Conservation (phyloP, 225 moss, liverwort and hornwort species). For the Marchantia paleacea region DNA sequence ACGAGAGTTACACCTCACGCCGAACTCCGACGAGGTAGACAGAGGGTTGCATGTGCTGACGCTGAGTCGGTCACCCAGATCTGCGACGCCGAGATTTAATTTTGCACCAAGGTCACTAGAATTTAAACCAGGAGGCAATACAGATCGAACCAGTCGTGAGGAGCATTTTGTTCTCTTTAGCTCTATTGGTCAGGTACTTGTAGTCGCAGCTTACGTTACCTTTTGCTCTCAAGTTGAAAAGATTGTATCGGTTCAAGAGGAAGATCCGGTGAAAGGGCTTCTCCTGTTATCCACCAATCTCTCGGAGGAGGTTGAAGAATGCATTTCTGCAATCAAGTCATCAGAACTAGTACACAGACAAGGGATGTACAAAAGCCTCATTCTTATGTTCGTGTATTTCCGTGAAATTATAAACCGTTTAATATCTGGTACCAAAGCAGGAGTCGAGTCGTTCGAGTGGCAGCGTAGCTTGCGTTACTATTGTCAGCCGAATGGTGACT, state of each 20-base stretch:
- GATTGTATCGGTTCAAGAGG: slow-evolving; percentile 17
- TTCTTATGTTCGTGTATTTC: slow-evolving; percentile 39
- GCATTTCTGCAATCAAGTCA: slow-evolving; percentile 33
- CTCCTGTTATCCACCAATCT: slow-evolving; percentile 24
- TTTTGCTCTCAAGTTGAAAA: slow-evolving; percentile 44
- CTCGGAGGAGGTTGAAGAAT: slow-evolving; percentile 36
- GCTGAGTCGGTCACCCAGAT: slow-evolving; percentile 9
- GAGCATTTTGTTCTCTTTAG: background rate
- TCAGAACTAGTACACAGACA: slow-evolving; percentile 7
- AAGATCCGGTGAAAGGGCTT: slow-evolving; percentile 30
- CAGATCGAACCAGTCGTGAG: background rate
- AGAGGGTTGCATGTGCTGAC: slow-evolving; percentile 11
- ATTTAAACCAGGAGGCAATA: background rate
- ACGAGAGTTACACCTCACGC: slow-evolving; percentile 25
- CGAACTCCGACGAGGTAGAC: slow-evolving; percentile 8
- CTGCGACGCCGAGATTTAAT: background rate
- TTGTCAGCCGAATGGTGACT: slow-evolving; percentile 32
- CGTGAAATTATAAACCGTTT: slow-evolving; percentile 38
- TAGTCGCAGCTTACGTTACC: slow-evolving; percentile 40
- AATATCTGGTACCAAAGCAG: slow-evolving; percentile 21
- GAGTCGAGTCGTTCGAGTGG: slow-evolving; percentile 45
- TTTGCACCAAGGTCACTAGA: background rate
- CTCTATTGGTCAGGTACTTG: slow-evolving; percentile 37
- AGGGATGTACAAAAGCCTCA: slow-evolving; percentile 39
- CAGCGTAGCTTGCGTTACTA: slow-evolving; percentile 49